Evolutionary conservation across 371 early-diverging fungal species (phyloP), one percentile per base, ranked within the genome.

Genomic region (Choanephora cucurbitarum): DNA sequence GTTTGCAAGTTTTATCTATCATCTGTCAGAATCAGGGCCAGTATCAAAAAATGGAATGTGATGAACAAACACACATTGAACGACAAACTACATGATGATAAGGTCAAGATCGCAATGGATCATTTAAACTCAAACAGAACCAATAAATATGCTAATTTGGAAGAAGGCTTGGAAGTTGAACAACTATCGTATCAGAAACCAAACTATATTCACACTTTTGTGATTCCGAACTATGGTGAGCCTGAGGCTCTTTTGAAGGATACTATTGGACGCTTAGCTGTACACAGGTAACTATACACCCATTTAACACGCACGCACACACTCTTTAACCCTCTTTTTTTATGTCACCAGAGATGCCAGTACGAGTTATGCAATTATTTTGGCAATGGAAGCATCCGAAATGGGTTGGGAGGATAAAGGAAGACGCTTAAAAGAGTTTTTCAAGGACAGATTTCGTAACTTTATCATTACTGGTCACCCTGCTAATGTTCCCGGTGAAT

Each of bases 371-470:
- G 69, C 79, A 50, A 76, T 89, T 24, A 70, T 86, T 46, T 69
- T 89, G 32, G 92, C 90, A n/a, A 91, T 91, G 92, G 92, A 91
- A 63, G 83, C 77, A 18, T 71, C 81, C 14, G 92, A 91, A 68
- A 19, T 42, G 21, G 87, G 79, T 8, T 60, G 70, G 58, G 77
- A 70, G 50, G 62, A 62, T 39, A 91, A 90, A 67, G 90, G 88
- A n/a, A 66, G 67, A 32, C 57, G 66, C 10, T 62, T 91, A 7
- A 53, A 75, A 44, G 59, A 63, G 14, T 60, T 56, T 41, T 91
- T 85, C 71, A 67, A 67, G 17, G 77, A 79, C 32, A 44, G 64
- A 34, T 79, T 79, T 57, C 48, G 62, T 17, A 69, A 72, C n/a
- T 79, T 79, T 49, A 77, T 82, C 32, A 77, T 81, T 49, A 88